Percentiles rank a stretch among this genome's conserved stretches.
Evolutionary conservation across 1,139 yeast species (phyloP).

Genomic region (Pichia sp.): DNA sequence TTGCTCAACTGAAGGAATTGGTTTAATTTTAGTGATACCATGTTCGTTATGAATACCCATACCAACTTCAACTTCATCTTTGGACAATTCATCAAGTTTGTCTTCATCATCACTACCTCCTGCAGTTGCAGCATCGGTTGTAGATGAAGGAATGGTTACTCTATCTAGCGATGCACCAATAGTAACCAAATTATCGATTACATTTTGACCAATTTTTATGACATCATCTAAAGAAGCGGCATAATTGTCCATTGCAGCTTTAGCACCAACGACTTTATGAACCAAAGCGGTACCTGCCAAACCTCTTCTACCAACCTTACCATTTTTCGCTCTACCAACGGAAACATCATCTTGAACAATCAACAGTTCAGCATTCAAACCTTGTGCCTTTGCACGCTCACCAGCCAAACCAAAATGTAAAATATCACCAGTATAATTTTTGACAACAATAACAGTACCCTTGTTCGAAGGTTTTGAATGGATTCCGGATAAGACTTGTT

Average conservation of each 20-base stretch:
- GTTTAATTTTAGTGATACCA: constrained; percentile 63
- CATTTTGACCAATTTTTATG: constrained; percentile 49
- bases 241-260: constrained; percentile 43
- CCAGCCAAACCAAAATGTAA: constrained; percentile 87
- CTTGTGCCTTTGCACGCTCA: constrained; percentile 76
- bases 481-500: constrained; percentile 70
- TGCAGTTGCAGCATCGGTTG: constrained; percentile 29
- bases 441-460: constrained; percentile 72
- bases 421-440: constrained; percentile 91
- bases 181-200: constrained; percentile 66
- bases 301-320: constrained; percentile 89
- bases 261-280: constrained; percentile 81
- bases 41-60: constrained; percentile 97
- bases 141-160: constrained; percentile 65
- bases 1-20: constrained; percentile 61
- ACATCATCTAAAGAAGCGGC: constrained; percentile 42
- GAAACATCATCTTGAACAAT: constrained; percentile 89
- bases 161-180: constrained; percentile 87
- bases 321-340: constrained; percentile 80
- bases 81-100: constrained; percentile 33
- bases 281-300: constrained; percentile 84
- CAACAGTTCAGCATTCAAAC: constrained; percentile 62
- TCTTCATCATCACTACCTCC: constrained; percentile 43
- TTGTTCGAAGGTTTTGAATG: constrained; percentile 46
- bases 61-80: constrained; percentile 75